A percentile compares a stretch with the other conserved stretches of the same genome.
Evolutionary conservation across 352 stramenopile species (phyloP).

Genomic region (Phytopythium boreale): DNA sequence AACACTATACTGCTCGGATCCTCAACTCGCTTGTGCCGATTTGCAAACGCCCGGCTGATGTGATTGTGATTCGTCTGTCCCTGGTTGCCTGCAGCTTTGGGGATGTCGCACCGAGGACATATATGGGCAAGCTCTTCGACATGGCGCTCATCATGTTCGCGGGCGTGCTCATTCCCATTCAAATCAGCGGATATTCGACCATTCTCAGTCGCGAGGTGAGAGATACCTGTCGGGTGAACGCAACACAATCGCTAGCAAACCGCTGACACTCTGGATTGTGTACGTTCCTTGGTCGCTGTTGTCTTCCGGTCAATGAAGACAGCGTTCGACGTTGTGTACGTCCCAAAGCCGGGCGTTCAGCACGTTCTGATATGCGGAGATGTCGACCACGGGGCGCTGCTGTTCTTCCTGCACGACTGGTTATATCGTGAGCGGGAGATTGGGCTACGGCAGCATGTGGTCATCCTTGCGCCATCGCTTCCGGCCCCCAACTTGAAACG

Average conservation of each 20-base stretch:
- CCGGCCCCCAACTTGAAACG: conserved; percentile 54
- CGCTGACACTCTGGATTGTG: not conserved
- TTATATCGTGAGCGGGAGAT: conserved; percentile 63
- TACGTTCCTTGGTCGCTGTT: not conserved
- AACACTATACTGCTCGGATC: not conserved
- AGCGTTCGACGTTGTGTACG: conserved; percentile 78
- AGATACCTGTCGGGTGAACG: not conserved
- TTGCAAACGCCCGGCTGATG: not conserved
- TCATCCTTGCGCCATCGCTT: conserved; percentile 64
- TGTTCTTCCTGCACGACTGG: conserved; percentile 83
- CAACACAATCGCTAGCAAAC: not conserved
- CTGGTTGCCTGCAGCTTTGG: conserved; percentile 39
- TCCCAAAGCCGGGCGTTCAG: conserved; percentile 51
- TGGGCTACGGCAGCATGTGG: conserved; percentile 51
- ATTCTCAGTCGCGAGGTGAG: conserved; percentile 69
- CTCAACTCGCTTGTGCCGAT: not conserved
- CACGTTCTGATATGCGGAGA: conserved; percentile 82
- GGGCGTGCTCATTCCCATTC: conserved; percentile 58
- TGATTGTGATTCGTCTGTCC: not conserved
- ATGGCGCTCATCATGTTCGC: conserved; percentile 75
- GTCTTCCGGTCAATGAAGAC: conserved; percentile 28
- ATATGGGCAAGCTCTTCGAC: conserved; percentile 58
- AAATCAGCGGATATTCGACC: conserved; percentile 66
- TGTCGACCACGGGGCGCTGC: conserved; percentile 59
- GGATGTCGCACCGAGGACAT: conserved; percentile 64